These are phyloP conservation scores for Tylopilus orsonianus DNA, from an alignment of 1,284 basidiomycete genomes.

Conservation along the genomic window DNA sequence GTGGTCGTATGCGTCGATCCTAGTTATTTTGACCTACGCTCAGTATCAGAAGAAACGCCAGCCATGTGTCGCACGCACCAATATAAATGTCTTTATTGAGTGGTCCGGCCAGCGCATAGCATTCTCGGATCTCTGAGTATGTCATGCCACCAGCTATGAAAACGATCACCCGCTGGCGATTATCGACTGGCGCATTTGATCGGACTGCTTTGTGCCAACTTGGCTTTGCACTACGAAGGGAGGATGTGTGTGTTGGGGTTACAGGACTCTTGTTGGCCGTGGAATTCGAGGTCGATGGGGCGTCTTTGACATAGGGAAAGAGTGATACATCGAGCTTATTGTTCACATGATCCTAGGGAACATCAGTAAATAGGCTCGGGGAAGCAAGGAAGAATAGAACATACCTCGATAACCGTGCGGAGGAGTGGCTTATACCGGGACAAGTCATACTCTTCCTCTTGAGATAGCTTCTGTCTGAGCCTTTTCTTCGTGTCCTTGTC, in stretches of 20 bases:
- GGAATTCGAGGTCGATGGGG: slow-evolving; percentile 58
- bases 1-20: slow-evolving; percentile 90
- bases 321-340: slow-evolving; percentile 75
- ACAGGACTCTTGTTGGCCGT: slow-evolving; percentile 46
- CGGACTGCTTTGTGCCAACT: slow-evolving; percentile 79
- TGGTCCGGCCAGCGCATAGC: slow-evolving; percentile 74
- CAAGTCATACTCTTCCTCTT: slow-evolving; percentile 92
- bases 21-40: slow-evolving; percentile 33
- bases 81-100: slow-evolving; percentile 90
- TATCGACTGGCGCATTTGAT: slow-evolving; percentile 52
- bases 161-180: slow-evolving; percentile 81
- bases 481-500: slow-evolving; percentile 80
- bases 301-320: slow-evolving; percentile 93
- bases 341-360: slow-evolving; percentile 72
- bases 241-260: slow-evolving; percentile 56
- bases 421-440: slow-evolving; percentile 91
- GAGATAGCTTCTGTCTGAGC: slow-evolving; percentile 71
- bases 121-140: slow-evolving; percentile 91
- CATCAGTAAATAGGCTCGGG: background rate
- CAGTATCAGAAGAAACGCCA: background rate
- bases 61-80: slow-evolving; percentile 48
- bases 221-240: slow-evolving; percentile 81
- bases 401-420: slow-evolving; percentile 81
- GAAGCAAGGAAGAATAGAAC: slow-evolving; percentile 6
- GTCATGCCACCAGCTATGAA: slow-evolving; percentile 97